Base-by-base conservation (phyloP, 2,329 filamentous ascomycete genomes). In the Coniochaeta hoffmannii region DNA sequence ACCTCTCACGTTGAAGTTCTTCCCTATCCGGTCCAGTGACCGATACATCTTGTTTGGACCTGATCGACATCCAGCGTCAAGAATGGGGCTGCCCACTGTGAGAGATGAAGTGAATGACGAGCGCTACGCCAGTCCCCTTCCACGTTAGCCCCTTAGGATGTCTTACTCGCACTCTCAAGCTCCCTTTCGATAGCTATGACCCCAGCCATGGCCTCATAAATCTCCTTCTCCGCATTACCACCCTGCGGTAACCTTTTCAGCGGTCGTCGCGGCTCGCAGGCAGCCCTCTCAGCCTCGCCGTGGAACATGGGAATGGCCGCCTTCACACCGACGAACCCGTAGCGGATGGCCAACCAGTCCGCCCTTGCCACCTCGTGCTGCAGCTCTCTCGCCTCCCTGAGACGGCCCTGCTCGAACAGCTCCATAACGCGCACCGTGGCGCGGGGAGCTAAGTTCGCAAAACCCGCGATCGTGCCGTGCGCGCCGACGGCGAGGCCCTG, bases 401-500 rank as follows among this genome's bases (percentile, higher is more conserved):
- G 56, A 56, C 81, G 75, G 28, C 86, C 86, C n/a, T 74, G 69
- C 36, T 76, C 73, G 68, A 82, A 88, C 6, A 88, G 72, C 58
- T 82, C 71, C 55, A 83, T 68, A 15, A 89, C 71, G 63, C 82
- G 73, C 26, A 85, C 77, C 68, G 86, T 87, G 3, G 85, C 74
- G 64, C 80, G 57, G 7, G 67, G 88, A 2, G 83, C 78, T 46
- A 91, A 74, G 68, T 92, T 91, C 30, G 80, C 88, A 55, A 87
- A 76, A 12, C 87, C 88, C 14, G 82, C 84, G 59, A 91, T 87
- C 63, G 88, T 80, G 32, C 88, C 88, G 56, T 86, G 81, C 3
- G 85, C 87, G 24, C 87, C 88, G 4, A 83, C 86, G 44, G 87
- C 76, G 36, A 89, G 69, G 1, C 84, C 85, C 68, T 89, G 87